Evolutionary conservation across 768 basidiomycete species (phyloP), one percentile per base, ranked within the genome.

Genomic region (Tricholoma flavovirens): DNA sequence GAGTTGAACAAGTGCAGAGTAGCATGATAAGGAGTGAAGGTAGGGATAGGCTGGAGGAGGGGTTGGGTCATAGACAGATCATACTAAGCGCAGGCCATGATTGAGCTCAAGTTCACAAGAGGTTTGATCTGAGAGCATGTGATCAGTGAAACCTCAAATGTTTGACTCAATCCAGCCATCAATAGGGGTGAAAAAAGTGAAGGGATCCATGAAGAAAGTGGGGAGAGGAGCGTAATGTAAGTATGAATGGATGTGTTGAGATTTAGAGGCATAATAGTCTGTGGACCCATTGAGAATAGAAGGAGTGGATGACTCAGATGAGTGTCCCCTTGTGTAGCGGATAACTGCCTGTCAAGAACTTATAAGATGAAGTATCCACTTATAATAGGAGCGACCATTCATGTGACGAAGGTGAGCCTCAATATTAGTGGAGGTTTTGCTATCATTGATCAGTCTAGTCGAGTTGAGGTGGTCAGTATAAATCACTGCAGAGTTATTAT

Each of bases 381-480:
- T 53, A 26, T 66, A 66, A 22, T 66, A 66, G 0, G 63, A 64
- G 0, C 65, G 35, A 8, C 66, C 62, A 36, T 64, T 66, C 64
- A 65, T 64, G 35, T 46, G 60, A 0, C 59, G 43, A 11, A 58
- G 35, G 0, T 32, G 35, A 4, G n/a, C 54, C n/a, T 60, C 56
- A 32, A 55, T 46, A 19, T 64, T 49, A 1, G n/a, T 42, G 0
- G 63, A 49, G 1, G 58, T 54, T 2, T 43, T 38, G 22, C 59
- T 55, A 43, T 65, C 64, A 1, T 61, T 48, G 5, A 69, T 60
- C 1, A 68, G 46, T 0, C 62, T 49, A 0, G 63, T 58, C 0
- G 67, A 58, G 42, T 68, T 68, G 1, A 26, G 24, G 5, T 26
- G 24, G 24, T 26, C 24, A 26, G 24, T 26, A 5, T 26, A 26